Base-by-base conservation (phyloP, 129 eudicot species). In the Logfia minima region DNA sequence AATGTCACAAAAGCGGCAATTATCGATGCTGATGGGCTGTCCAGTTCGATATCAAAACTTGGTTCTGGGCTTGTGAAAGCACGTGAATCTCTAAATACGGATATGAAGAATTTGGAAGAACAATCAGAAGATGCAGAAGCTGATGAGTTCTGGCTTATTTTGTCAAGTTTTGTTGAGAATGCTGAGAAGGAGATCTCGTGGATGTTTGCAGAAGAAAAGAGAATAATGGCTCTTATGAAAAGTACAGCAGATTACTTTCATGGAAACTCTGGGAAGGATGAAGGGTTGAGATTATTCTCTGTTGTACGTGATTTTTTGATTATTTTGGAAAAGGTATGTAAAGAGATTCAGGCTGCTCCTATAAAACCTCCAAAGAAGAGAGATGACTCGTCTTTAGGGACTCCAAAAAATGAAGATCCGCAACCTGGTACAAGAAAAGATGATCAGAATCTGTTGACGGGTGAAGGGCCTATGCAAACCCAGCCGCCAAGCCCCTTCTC, bases 211-310 rank as follows among this genome's bases (percentile, higher is more conserved):
- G 87, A 87, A 83, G 89, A 87, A 62, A 78, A 77, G 76, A 83
- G 68, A 51, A 78, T 87, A 78, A 83, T 81, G 77, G 68, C 64
- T 23, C 80, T 87, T 56, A 84, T 87, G 72, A 80, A 78, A 73
- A 85, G 80, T 43, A 87, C 92, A n/a, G 84, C 76, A 5, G 92
- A 87, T 85, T 87, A 87, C 63, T 87, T 87, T 34, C 92, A 87
- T 61, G 89, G 92, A 6, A 87, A 75, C 21, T 18, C 82, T 1
- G 85, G 85, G 19, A 85, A 81, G 71, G 92, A 87, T 28, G 92
- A 87, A 83, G 92, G 92, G 51, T 79, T 87, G 70, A 84, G 89
- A 32, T 80, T 87, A 68, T 87, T 87, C 10, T 6, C 79, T 1
- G 72, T 87, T 41, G 92, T 87, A 14, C 77, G 87, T 1, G 92